phyloP scores from a whole-genome alignment of 768 basidiomycete species.

The Amanita pallidorosea region DNA sequence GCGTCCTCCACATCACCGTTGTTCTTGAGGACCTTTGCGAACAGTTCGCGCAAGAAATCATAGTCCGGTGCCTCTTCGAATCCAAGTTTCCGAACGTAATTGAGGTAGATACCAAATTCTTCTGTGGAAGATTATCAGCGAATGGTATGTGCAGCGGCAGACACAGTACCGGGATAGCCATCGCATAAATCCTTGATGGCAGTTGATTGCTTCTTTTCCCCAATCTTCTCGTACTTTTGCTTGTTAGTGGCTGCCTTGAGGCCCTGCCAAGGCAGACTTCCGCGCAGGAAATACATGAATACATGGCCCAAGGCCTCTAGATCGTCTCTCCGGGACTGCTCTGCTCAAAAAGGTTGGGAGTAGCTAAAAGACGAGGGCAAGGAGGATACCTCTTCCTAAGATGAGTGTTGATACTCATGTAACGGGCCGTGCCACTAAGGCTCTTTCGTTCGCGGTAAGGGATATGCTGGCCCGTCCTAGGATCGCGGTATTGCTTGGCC shows the following conservation, averaged over 20 bases:
- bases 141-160: neutral
- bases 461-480: constrained; percentile 98
- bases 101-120: constrained; percentile 97
- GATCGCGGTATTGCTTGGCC: constrained; percentile 99
- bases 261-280: constrained; percentile 97
- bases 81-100: constrained; percentile 97
- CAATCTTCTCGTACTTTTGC: constrained; percentile 99
- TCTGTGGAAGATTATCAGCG: constrained; percentile 35
- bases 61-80: constrained; percentile 99
- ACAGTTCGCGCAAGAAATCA: constrained; percentile 92
- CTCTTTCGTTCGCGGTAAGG: constrained; percentile 98
- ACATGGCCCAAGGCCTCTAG: constrained; percentile 98
- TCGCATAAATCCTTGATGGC: constrained; percentile 96
- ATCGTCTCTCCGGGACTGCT: constrained; percentile 93
- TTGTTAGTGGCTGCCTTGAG: constrained; percentile 99
- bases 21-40: constrained; percentile 88
- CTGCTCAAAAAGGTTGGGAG: constrained; percentile 21
- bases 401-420: constrained; percentile 99
- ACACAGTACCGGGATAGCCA: constrained; percentile 73
- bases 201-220: constrained; percentile 99
- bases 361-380: constrained; percentile 5
- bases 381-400: constrained; percentile 74
- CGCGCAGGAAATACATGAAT: constrained; percentile 98
- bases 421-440: constrained; percentile 92
- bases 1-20: constrained; percentile 88